Conservation (phyloP, 345 rosid species). For the Corymbia maculata region DNA sequence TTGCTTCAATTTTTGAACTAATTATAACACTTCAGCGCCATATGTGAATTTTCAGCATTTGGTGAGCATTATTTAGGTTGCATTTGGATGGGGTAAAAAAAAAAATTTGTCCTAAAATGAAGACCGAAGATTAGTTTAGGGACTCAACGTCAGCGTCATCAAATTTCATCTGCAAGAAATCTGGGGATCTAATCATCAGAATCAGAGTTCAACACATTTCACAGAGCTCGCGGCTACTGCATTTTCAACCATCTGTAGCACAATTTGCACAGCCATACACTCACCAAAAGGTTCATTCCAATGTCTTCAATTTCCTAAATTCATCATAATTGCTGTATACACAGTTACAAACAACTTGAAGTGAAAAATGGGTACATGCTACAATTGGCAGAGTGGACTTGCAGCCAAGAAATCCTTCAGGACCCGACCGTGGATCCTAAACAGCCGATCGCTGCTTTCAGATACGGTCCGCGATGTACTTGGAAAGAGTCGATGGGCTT, state of each 20-base stretch:
- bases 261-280: not conserved
- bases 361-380: not conserved
- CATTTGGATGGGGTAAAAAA: too few relatives aligned
- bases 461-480: slow-evolving; percentile 49
- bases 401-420: not conserved
- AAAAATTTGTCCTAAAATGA: not conserved
- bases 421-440: not conserved
- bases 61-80: not conserved
- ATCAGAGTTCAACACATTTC: not conserved
- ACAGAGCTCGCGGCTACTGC: not conserved
- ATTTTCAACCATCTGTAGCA: not conserved
- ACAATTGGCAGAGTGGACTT: not conserved
- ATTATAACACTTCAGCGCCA: not conserved
- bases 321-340: not conserved
- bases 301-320: not conserved
- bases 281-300: not conserved
- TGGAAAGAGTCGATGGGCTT: slow-evolving; percentile 50
- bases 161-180: not conserved
- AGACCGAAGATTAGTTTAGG: not conserved
- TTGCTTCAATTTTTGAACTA: not conserved
- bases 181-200: not conserved
- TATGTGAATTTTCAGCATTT: not conserved
- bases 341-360: not conserved
- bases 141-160: not conserved
- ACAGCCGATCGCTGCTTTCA: not conserved